Conservation (phyloP, 768 basidiomycete genomes). For the Suillus discolor region DNA sequence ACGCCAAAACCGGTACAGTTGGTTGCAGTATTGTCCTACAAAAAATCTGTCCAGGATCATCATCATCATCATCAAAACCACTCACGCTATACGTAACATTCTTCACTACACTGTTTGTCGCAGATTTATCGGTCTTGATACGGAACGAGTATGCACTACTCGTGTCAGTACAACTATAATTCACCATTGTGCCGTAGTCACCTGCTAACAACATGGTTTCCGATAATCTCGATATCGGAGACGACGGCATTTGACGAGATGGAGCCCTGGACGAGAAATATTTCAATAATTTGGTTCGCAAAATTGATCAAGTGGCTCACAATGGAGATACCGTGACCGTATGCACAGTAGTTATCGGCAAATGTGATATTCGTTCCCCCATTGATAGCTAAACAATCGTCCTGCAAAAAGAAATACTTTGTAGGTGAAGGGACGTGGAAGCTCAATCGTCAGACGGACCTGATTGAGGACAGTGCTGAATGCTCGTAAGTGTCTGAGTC, state of each 20-base stretch:
- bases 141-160: conserved; percentile 55
- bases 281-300: background rate
- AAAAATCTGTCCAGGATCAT: background rate
- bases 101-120: conserved; percentile 49
- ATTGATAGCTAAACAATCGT: conserved; percentile 66
- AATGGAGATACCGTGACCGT: conserved; percentile 69
- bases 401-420: conserved; percentile 31
- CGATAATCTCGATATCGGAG: conserved; percentile 46
- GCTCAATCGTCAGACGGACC: conserved; percentile 8
- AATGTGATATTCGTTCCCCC: conserved; percentile 47
- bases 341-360: conserved; percentile 52
- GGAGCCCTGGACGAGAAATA: conserved; percentile 48
- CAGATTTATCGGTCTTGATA: conserved; percentile 55
- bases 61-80: background rate
- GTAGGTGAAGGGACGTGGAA: background rate
- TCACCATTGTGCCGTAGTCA: conserved; percentile 18
- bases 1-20: conserved; percentile 54
- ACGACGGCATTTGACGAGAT: conserved; percentile 50
- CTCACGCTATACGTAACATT: conserved; percentile 53
- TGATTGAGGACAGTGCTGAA: conserved; percentile 28
- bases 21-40: conserved; percentile 53
- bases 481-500: background rate
- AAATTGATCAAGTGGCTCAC: conserved; percentile 19
- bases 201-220: conserved; percentile 62
- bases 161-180: background rate